These are phyloP conservation scores for Fusarium sacchari DNA, from an alignment of 2,329 filamentous ascomycete species.

Conservation along the genomic window DNA sequence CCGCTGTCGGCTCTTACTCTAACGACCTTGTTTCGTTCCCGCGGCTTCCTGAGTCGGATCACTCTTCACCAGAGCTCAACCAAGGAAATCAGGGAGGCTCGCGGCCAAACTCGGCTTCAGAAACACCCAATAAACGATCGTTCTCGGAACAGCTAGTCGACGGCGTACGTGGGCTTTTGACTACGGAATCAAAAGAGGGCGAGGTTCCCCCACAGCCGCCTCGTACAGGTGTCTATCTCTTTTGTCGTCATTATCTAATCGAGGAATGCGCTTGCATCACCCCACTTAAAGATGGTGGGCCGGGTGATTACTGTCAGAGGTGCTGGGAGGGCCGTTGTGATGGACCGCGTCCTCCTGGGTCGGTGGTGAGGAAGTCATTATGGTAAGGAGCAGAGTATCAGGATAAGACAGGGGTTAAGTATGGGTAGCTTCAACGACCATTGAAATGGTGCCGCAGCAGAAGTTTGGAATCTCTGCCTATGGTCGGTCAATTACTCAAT, in stretches of 20 bases:
- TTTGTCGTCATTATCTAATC: constrained; percentile 34
- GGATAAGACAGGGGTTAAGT: neutral
- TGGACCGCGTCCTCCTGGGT: constrained; percentile 25
- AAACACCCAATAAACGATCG: neutral
- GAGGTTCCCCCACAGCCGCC: constrained; percentile 21
- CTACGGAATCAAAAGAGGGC: constrained; percentile 4
- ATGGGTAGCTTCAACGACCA: neutral
- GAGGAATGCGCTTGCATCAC: constrained; percentile 30
- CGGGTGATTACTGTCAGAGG: constrained; percentile 37
- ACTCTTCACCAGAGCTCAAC: constrained; percentile 1
- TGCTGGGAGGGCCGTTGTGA: constrained; percentile 39
- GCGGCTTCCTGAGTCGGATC: constrained; percentile 16
- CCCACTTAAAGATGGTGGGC: constrained; percentile 5
- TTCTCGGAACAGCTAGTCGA: constrained; percentile 23
- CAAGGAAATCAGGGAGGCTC: neutral
- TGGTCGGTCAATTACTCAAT: neutral
- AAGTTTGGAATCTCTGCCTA: neutral
- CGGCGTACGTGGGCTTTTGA: constrained; percentile 21
- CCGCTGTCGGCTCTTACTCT: neutral
- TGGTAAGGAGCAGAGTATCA: constrained; percentile 17
- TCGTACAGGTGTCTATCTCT: constrained; percentile 30
- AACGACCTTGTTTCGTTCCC: constrained; percentile 25
- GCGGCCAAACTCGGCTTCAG: neutral
- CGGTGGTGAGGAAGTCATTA: constrained; percentile 14
- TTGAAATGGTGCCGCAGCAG: neutral